Conservation (phyloP, 2,329 filamentous ascomycete species). For the Paraphaeosphaeria minitans region DNA sequence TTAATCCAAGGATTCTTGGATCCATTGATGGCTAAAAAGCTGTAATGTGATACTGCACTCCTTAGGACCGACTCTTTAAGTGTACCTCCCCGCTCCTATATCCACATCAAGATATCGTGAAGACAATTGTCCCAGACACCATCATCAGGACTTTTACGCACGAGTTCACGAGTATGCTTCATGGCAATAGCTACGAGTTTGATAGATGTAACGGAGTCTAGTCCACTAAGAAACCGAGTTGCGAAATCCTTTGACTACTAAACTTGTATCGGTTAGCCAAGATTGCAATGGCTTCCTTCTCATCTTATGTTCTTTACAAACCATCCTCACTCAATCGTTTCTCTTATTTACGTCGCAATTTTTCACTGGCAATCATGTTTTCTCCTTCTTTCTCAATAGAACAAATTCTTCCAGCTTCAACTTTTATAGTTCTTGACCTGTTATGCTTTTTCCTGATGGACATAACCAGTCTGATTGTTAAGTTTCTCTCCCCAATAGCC, state of each 20-base stretch:
- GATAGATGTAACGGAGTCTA: not conserved
- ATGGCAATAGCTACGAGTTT: too few species aligned
- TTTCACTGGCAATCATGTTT: not conserved
- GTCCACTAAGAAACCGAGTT: not conserved
- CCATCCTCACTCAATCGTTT: not conserved
- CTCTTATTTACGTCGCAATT: not conserved
- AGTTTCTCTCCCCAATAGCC: slow-evolving; percentile 13
- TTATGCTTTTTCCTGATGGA: slow-evolving; percentile 17
- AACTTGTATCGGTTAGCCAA: not conserved
- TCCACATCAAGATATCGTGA: not conserved
- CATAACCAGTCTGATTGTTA: slow-evolving; percentile 11
- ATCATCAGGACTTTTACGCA: not conserved
- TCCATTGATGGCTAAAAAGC: not conserved
- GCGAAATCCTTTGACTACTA: not conserved
- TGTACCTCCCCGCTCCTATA: not conserved
- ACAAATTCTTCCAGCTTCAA: slow-evolving; percentile 7
- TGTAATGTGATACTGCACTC: not conserved
- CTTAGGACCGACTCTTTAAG: not conserved
- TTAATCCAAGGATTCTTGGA: not conserved
- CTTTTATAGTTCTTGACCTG: slow-evolving; percentile 15
- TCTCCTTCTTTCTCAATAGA: not conserved
- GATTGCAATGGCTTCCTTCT: not conserved
- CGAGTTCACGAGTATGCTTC: not conserved
- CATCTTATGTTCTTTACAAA: not conserved
- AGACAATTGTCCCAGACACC: not conserved